Percentiles rank a stretch among this genome's conserved stretches.
Evolutionary conservation across 169 alveolate genomes (phyloP).

Genomic region (Eimeria sp.): DNA sequence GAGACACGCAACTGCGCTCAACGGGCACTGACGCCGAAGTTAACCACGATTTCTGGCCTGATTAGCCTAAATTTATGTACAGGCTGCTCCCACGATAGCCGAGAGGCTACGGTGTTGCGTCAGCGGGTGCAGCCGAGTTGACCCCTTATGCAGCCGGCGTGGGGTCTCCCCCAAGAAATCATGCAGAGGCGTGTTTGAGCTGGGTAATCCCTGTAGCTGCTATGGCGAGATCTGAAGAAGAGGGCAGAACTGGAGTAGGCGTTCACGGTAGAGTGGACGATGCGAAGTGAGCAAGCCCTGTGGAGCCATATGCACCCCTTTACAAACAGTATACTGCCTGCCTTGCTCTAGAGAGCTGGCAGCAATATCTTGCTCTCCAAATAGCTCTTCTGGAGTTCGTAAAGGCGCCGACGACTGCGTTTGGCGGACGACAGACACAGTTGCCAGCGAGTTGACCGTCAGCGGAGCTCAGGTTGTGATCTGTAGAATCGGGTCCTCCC

Average conservation of each 20-base stretch:
- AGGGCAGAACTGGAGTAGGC: not conserved
- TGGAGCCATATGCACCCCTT: not conserved
- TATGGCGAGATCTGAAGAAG: not conserved
- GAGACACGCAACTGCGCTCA: not conserved
- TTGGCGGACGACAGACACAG: not conserved
- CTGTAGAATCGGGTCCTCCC: not conserved
- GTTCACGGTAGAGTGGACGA: not conserved
- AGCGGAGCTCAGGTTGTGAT: not conserved
- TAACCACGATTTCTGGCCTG: not conserved
- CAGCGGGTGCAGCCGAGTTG: not conserved
- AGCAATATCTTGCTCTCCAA: not conserved
- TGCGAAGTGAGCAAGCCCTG: not conserved
- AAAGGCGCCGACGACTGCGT: not conserved
- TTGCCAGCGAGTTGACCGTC: conserved; percentile 10
- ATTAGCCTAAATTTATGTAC: not conserved
- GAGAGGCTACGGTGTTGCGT: not conserved
- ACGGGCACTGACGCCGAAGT: not conserved
- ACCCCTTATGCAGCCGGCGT: not conserved
- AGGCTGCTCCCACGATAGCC: not conserved
- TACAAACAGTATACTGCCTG: not conserved
- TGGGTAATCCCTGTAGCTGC: not conserved
- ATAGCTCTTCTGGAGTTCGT: not conserved
- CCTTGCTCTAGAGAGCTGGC: not conserved
- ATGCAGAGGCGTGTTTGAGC: not conserved
- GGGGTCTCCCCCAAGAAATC: not conserved